These are phyloP conservation scores for Colletotrichum sp. DNA, from an alignment of 2,329 filamentous ascomycete species.

Conservation along the genomic window DNA sequence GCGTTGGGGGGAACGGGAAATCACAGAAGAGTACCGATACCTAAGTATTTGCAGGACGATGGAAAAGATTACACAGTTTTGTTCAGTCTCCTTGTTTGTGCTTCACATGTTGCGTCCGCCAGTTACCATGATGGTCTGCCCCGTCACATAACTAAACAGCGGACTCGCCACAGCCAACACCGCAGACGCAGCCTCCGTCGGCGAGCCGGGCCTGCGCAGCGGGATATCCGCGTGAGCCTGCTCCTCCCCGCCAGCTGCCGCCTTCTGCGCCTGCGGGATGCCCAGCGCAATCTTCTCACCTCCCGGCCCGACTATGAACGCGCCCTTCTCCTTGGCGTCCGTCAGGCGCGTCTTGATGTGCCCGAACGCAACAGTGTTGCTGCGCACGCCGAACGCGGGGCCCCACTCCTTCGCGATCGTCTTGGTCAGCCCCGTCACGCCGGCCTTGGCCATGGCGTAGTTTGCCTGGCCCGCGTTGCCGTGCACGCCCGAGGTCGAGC, in stretches of 20 bases:
- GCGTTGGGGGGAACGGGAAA: constrained; percentile 19
- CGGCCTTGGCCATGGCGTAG: constrained; percentile 85
- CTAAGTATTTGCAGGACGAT: constrained; percentile 14
- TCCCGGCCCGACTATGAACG: constrained; percentile 76
- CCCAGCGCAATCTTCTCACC: constrained; percentile 77
- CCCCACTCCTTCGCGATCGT: constrained; percentile 92
- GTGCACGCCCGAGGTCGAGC: constrained; percentile 79
- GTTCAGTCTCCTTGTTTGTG: not conserved
- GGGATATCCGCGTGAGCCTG: constrained; percentile 72
- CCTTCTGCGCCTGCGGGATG: constrained; percentile 67
- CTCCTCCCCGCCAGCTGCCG: constrained; percentile 26
- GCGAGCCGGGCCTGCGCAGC: constrained; percentile 74
- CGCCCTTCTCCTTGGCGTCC: constrained; percentile 82
- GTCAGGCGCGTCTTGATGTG: constrained; percentile 82
- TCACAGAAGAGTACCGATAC: constrained; percentile 16
- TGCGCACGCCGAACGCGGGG: constrained; percentile 78
- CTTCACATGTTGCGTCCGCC: constrained; percentile 69
- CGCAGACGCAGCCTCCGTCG: constrained; percentile 79
- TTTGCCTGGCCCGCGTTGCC: constrained; percentile 93
- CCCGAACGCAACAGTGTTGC: constrained; percentile 86
- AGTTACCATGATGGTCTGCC: constrained; percentile 87
- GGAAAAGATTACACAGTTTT: not conserved
- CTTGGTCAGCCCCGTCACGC: constrained; percentile 82
- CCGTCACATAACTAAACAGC: constrained; percentile 81
- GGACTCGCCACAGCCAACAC: constrained; percentile 83